Conservation (phyloP, 257 asterid species). For the Penstemon eatonii region DNA sequence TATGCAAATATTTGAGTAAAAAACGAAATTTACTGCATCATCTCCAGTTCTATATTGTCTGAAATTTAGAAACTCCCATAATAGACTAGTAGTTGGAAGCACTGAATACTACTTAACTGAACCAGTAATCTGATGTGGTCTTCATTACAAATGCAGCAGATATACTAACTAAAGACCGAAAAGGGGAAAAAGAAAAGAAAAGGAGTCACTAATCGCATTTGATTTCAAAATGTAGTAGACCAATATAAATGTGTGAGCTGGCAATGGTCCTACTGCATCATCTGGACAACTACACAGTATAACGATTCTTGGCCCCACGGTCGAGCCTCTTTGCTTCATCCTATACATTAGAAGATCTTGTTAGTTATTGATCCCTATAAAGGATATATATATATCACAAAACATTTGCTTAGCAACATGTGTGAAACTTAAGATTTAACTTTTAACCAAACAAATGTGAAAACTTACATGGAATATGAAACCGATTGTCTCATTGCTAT, state of each 20-base stretch:
- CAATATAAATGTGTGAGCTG: neutral
- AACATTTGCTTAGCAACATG: neutral
- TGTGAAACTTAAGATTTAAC: too few species aligned
- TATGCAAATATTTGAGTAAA: too few species aligned
- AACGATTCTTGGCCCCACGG: slow-evolving; percentile 61
- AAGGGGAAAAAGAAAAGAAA: neutral
- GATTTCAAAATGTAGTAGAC: neutral
- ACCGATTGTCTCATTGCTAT: slow-evolving; percentile 69
- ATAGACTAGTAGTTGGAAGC: neutral
- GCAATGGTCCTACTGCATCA: neutral
- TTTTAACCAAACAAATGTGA: neutral
- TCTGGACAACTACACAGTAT: slow-evolving; percentile 42
- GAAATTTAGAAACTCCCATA: neutral
- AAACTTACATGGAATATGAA: slow-evolving; percentile 72
- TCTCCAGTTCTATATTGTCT: neutral
- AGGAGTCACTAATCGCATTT: neutral
- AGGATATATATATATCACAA: neutral
- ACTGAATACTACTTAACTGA: neutral
- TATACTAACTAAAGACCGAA: slow-evolving; percentile 8
- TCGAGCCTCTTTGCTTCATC: slow-evolving; percentile 71
- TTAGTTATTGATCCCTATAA: neutral
- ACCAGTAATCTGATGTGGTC: neutral
- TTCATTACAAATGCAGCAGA: slow-evolving; percentile 8
- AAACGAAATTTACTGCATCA: too few species aligned
- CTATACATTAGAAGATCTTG: slow-evolving; percentile 40